Evolutionary conservation across 1,284 basidiomycete species (phyloP), one percentile per base, ranked within the genome.

Genomic region (Puccinia novopanici): DNA sequence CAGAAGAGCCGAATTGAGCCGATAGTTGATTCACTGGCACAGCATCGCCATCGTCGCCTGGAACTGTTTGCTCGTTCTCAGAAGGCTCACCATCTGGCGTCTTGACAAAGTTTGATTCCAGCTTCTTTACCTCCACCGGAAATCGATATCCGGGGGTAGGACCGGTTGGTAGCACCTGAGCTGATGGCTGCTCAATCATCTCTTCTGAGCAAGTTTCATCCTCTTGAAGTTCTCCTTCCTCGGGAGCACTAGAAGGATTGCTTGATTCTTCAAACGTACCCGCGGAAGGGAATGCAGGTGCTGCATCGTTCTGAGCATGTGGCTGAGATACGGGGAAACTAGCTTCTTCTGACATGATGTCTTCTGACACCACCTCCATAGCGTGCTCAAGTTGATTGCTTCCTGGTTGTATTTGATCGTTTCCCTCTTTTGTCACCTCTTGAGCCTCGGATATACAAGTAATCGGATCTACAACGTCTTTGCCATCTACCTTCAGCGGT

Each of bases 221-320:
- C 45, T 70, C 67, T 37, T 54, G 48, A 24, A 55, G 30, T 55
- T 71, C 68, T 13, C 48, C 68, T 71, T 52, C 68, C 50, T 71
- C 68, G 15, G 68, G 68, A 54, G 68, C 17, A 71, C 52, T 71
- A 8, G 68, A 71, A 30, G 52, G 17, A 17, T 3, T 24, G 27
- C 22, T 52, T 3, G 12, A 37, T 54, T 71, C 50, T 52, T 30
- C 52, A 12, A 34, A 10, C 1, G 50, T 1, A 0, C 15, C n/a
- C 1, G 30, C 68, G 17, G 68, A 27, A 54, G 27, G 68, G 40
- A 48, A 13, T 48, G 9, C 12, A 37, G 27, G 9, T 15, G 52
- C 15, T 22, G 17, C 50, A 71, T 54, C 50, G 50, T n/a, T 27
- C 34, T 48, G 9, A 0, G n/a, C 19, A 24, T 45, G 40, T 6